These are phyloP conservation scores for Entamoeba moshkovskii DNA, from an alignment of 208 protist genomes.

Conservation along the genomic window DNA sequence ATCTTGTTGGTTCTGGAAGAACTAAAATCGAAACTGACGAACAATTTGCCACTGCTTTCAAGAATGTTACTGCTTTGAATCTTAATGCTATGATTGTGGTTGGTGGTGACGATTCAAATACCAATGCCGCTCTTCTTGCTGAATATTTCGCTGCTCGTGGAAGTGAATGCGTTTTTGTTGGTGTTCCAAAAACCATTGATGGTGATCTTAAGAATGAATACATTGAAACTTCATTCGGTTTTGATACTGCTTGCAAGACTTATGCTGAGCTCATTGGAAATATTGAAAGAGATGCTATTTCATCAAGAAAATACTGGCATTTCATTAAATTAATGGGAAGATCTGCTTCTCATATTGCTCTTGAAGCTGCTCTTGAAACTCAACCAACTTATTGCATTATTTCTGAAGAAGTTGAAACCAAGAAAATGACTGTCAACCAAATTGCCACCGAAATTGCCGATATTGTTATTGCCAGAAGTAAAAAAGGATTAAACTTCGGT, in stretches of 20 bases:
- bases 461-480: constrained; percentile 25
- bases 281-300: constrained; percentile 34
- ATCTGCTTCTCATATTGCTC: constrained; percentile 47
- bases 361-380: constrained; percentile 46
- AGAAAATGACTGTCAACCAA: constrained; percentile 36
- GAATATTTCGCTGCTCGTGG: constrained; percentile 34
- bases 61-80: constrained; percentile 17
- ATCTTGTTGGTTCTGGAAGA: constrained; percentile 42
- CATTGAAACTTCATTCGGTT: constrained; percentile 48
- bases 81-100: constrained; percentile 41
- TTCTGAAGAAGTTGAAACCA: constrained; percentile 41
- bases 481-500: constrained; percentile 43
- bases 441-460: constrained; percentile 37
- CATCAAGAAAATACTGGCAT: constrained; percentile 47
- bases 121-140: constrained; percentile 44
- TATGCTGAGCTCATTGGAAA: constrained; percentile 49
- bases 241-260: constrained; percentile 19
- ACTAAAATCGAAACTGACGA: constrained; percentile 45
- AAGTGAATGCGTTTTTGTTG: constrained; percentile 34
- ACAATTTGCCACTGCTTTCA: constrained; percentile 27
- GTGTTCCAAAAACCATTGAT: constrained; percentile 55
- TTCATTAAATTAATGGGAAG: constrained; percentile 52
- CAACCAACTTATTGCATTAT: constrained; percentile 41
- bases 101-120: constrained; percentile 52
- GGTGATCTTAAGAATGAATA: constrained; percentile 41